Conservation (phyloP, 768 basidiomycete genomes). For the Serendipita sp. region DNA sequence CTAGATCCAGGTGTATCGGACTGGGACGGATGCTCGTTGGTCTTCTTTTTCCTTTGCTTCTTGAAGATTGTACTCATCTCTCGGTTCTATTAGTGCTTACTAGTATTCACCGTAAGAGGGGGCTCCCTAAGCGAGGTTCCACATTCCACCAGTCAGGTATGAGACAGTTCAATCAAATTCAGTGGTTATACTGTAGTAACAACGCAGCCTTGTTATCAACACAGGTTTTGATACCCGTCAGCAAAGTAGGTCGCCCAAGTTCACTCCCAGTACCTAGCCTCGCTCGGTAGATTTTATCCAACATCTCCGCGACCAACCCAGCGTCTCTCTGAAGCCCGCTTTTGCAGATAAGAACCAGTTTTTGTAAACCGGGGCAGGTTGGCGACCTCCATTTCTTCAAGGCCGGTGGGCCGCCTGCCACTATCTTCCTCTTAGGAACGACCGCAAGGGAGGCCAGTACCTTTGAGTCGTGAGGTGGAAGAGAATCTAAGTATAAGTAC, state of each 20-base stretch:
- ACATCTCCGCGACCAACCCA: background rate
- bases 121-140: no score
- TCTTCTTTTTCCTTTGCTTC: no score
- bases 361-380: background rate
- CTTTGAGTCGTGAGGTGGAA: background rate
- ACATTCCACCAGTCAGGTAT: no score
- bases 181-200: no score
- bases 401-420: background rate
- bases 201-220: no score
- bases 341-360: background rate
- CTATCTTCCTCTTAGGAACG: background rate
- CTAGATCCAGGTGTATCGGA: no score
- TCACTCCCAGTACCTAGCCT: background rate
- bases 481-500: background rate
- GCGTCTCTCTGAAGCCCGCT: background rate
- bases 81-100: no score
- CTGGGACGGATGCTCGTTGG: no score
- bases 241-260: background rate
- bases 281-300: background rate
- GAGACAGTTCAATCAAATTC: no score
- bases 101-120: no score
- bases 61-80: no score
- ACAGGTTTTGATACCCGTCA: no score
- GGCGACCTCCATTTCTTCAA: background rate
- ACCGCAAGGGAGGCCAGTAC: background rate